These are phyloP conservation scores for Copromyces sp. DNA, from an alignment of 495 filamentous ascomycete genomes.

Conservation along the genomic window DNA sequence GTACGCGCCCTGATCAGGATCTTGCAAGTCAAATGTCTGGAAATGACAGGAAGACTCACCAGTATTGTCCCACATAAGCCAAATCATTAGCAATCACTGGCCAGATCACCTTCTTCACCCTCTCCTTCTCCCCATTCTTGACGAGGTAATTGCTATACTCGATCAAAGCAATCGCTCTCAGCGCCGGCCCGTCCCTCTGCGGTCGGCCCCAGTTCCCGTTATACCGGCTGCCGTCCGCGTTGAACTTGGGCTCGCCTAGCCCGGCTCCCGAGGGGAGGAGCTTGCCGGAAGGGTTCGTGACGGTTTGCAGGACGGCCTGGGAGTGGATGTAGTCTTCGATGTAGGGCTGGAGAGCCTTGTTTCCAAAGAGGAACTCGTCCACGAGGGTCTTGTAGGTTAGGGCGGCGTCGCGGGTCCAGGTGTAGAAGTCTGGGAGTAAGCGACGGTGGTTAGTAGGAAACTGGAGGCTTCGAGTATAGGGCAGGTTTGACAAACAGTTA, in stretches of 20 bases:
- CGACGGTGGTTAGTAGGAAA: background rate
- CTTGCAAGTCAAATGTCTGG: no score
- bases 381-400: slow-evolving; percentile 49
- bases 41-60: slow-evolving; percentile 26
- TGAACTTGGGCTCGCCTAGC: slow-evolving; percentile 47
- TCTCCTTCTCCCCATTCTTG: slow-evolving; percentile 28
- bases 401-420: slow-evolving; percentile 59
- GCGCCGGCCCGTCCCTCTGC: slow-evolving; percentile 57
- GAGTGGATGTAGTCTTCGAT: slow-evolving; percentile 49
- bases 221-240: slow-evolving; percentile 9
- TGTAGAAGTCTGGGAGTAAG: slow-evolving; percentile 39
- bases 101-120: slow-evolving; percentile 37
- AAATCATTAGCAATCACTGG: slow-evolving; percentile 55
- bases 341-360: slow-evolving; percentile 31
- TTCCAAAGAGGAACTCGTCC: slow-evolving; percentile 46
- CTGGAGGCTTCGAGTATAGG: background rate
- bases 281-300: slow-evolving; percentile 47
- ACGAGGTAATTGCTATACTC: slow-evolving; percentile 35
- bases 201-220: slow-evolving; percentile 37
- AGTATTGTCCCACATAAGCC: slow-evolving; percentile 55
- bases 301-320: slow-evolving; percentile 46
- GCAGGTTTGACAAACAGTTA: slow-evolving; percentile 36
- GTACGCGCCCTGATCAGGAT: no score
- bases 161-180: slow-evolving; percentile 47
- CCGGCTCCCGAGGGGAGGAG: slow-evolving; percentile 34